Conservation (phyloP, 495 filamentous ascomycete species). For the Lindgomyces ingoldianus region DNA sequence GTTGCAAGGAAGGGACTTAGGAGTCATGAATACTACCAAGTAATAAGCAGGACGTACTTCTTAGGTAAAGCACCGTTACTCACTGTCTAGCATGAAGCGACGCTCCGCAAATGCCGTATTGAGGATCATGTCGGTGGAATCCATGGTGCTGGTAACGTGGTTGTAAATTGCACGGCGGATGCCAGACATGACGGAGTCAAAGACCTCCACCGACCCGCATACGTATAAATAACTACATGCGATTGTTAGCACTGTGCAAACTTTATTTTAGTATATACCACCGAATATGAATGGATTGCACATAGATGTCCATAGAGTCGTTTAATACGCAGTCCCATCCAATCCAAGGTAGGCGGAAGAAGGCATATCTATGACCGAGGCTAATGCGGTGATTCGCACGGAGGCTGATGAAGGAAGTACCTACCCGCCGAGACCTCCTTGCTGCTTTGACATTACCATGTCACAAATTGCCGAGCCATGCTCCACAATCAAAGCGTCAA, state of each 20-base stretch:
- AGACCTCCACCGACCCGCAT: conserved; percentile 55
- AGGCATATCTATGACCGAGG: no score
- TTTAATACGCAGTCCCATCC: no score
- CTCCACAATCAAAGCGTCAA: conserved; percentile 52
- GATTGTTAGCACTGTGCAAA: not conserved
- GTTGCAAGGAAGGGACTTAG: conserved; percentile 53
- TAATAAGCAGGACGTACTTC: no score
- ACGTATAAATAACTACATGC: conserved; percentile 51
- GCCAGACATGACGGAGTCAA: conserved; percentile 55
- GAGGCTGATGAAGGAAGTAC: no score
- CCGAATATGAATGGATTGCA: no score
- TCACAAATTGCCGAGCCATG: conserved; percentile 51
- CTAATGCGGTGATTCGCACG: no score
- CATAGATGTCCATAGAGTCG: no score
- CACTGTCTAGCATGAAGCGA: conserved; percentile 56
- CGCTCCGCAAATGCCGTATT: conserved; percentile 55
- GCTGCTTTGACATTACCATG: conserved; percentile 56
- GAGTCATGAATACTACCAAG: conserved; percentile 60
- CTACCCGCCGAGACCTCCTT: conserved; percentile 49
- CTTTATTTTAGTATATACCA: no score
- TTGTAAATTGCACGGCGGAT: conserved; percentile 54
- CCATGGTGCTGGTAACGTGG: conserved; percentile 51
- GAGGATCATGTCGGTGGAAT: conserved; percentile 51
- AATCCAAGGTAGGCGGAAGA: no score
- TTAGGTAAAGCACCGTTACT: no score